These are phyloP conservation scores for Brassica rapa DNA, from an alignment of 345 rosid species.

Conservation along the genomic window DNA sequence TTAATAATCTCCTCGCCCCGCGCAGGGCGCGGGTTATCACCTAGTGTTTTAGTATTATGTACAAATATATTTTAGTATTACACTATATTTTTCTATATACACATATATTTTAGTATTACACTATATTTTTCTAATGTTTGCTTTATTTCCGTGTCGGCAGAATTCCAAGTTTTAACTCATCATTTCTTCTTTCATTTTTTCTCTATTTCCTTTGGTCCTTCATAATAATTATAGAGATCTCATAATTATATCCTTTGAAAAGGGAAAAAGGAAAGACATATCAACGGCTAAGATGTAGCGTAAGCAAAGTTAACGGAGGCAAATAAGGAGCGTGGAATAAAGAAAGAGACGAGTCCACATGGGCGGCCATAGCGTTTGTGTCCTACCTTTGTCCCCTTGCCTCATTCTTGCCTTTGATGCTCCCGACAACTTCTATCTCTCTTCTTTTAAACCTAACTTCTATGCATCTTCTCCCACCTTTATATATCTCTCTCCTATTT, in stretches of 20 bases:
- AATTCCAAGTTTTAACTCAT: conserved; percentile 5
- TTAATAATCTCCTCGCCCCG: too few species aligned
- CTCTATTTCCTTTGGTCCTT: neutral
- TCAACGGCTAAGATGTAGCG: conserved; percentile 34
- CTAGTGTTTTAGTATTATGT: conserved; percentile 4
- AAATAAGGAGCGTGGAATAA: conserved; percentile 39
- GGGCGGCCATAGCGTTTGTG: conserved; percentile 40
- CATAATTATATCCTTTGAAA: conserved; percentile 4
- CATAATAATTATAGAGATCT: conserved; percentile 12
- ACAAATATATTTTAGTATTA: too few species aligned
- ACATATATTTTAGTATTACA: too few species aligned
- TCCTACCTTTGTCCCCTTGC: conserved; percentile 48
- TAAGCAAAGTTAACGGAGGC: conserved; percentile 39
- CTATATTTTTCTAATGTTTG: neutral
- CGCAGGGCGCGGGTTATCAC: too few species aligned
- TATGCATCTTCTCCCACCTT: conserved; percentile 18
- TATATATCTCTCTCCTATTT: conserved; percentile 22
- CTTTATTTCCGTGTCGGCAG: conserved; percentile 35
- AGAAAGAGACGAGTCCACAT: conserved; percentile 40
- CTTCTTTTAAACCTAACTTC: conserved; percentile 36
- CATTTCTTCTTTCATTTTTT: conserved; percentile 12
- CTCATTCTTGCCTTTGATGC: conserved; percentile 36
- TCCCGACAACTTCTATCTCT: conserved; percentile 38
- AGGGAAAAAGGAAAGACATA: neutral
- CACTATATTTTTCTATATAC: neutral